These are phyloP conservation scores for Hyparrhenia diplandra DNA, from an alignment of 176 grass and related monocot genomes.

Conservation along the genomic window DNA sequence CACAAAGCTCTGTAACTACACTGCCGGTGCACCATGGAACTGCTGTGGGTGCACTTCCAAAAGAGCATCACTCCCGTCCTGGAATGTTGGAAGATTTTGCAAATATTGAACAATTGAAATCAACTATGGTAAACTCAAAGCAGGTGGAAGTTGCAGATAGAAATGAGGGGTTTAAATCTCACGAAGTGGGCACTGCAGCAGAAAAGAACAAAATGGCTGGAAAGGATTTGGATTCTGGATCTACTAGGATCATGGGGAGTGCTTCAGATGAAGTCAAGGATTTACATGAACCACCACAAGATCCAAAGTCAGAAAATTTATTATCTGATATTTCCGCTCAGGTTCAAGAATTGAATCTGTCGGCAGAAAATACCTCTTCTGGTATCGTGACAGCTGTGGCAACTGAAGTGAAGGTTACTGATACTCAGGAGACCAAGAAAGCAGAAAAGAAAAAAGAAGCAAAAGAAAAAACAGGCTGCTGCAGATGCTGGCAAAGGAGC, in stretches of 20 bases:
- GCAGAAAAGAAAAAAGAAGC: constrained; percentile 97
- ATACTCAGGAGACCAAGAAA: constrained; percentile 62
- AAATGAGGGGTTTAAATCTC: not conserved
- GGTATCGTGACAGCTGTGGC: constrained; percentile 13
- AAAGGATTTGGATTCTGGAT: constrained; percentile 26
- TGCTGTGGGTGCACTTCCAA: constrained; percentile 31
- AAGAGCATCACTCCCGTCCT: constrained; percentile 35
- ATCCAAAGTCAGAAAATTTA: constrained; percentile 25
- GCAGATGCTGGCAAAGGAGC: constrained; percentile 53
- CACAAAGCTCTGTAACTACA: constrained; percentile 33
- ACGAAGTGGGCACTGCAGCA: constrained; percentile 4
- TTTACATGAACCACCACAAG: not conserved
- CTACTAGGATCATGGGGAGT: not conserved
- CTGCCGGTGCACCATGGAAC: constrained; percentile 43
- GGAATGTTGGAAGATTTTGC: constrained; percentile 28
- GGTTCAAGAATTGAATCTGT: constrained; percentile 41
- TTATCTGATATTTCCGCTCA: constrained; percentile 29
- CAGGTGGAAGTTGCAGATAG: constrained; percentile 22
- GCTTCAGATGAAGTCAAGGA: constrained; percentile 24
- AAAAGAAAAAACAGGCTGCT: constrained; percentile 66
- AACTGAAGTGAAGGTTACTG: constrained; percentile 43
- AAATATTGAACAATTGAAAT: constrained; percentile 8
- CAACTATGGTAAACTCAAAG: constrained; percentile 16
- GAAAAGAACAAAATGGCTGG: constrained; percentile 7
- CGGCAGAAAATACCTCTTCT: constrained; percentile 27